These are phyloP conservation scores for Silene vulgaris DNA, from an alignment of 179 eudicot species.

Conservation along the genomic window DNA sequence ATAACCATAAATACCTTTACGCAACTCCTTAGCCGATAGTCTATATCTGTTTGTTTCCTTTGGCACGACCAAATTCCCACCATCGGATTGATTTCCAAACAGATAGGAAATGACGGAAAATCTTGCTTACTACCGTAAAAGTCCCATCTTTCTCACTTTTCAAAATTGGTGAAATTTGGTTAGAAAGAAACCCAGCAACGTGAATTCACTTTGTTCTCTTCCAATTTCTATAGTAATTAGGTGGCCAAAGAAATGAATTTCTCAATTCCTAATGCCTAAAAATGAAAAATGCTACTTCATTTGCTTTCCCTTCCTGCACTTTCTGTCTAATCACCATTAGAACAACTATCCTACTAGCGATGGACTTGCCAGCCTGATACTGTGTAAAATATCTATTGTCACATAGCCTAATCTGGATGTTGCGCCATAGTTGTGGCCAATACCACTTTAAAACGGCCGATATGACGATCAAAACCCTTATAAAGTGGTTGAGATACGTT, in stretches of 20 bases:
- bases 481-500: too few relatives aligned
- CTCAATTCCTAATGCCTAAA: constrained; percentile 3
- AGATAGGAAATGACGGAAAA: constrained; percentile 1
- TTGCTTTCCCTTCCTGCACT: neutral
- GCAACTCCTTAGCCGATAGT: too few relatives aligned
- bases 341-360: neutral
- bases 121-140: neutral
- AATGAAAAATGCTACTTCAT: neutral
- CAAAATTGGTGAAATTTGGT: neutral
- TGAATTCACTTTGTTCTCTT: constrained; percentile 2
- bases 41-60: too few relatives aligned
- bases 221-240: neutral
- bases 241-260: constrained; percentile 1
- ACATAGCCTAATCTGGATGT: too few relatives aligned
- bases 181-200: neutral
- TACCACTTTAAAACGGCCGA: too few relatives aligned
- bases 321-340: neutral
- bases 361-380: neutral
- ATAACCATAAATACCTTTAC: too few relatives aligned
- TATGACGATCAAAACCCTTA: too few relatives aligned
- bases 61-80: too few relatives aligned
- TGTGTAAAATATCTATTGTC: too few relatives aligned
- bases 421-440: too few relatives aligned
- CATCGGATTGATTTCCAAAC: too few relatives aligned
- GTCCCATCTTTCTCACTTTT: neutral